Evolutionary conservation across 1,139 yeast genomes (phyloP).

Genomic region (Pneumocystis wakefieldiae): DNA sequence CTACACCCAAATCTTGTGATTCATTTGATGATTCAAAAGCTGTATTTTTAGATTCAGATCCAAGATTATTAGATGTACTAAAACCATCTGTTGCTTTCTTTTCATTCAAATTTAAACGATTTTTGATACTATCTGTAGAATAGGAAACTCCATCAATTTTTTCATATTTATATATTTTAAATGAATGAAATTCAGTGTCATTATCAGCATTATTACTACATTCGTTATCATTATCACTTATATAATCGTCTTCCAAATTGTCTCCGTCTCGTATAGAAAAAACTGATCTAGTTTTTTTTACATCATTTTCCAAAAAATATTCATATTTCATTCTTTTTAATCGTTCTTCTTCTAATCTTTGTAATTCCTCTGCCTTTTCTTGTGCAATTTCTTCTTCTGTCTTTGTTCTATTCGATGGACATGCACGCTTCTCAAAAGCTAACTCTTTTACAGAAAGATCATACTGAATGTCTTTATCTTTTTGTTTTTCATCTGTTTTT

Average conservation of each 20-base stretch:
- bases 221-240: conserved; percentile 19
- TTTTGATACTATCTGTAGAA: conserved; percentile 1
- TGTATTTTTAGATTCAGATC: neutral
- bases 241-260: conserved; percentile 15
- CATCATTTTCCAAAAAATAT: conserved; percentile 53
- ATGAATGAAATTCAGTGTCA: neutral
- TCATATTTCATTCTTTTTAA: conserved; percentile 75
- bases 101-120: conserved; percentile 8
- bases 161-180: neutral
- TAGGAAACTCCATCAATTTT: neutral
- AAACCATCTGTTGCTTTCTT: conserved; percentile 6
- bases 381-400: conserved; percentile 69
- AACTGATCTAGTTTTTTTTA: conserved; percentile 7
- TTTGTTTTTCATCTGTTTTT: conserved; percentile 9
- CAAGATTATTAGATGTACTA: conserved; percentile 5
- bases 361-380: conserved; percentile 48
- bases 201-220: neutral
- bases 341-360: conserved; percentile 62
- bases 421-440: conserved; percentile 73
- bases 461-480: conserved; percentile 43
- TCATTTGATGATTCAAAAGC: neutral
- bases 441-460: conserved; percentile 67
- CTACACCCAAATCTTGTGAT: neutral
- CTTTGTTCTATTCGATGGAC: conserved; percentile 91
- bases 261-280: conserved; percentile 19